Percentiles rank a stretch among this genome's conserved stretches.
phyloP scores from a whole-genome alignment of 192 early-diverging fungal genomes.

The Backusella sp. region DNA sequence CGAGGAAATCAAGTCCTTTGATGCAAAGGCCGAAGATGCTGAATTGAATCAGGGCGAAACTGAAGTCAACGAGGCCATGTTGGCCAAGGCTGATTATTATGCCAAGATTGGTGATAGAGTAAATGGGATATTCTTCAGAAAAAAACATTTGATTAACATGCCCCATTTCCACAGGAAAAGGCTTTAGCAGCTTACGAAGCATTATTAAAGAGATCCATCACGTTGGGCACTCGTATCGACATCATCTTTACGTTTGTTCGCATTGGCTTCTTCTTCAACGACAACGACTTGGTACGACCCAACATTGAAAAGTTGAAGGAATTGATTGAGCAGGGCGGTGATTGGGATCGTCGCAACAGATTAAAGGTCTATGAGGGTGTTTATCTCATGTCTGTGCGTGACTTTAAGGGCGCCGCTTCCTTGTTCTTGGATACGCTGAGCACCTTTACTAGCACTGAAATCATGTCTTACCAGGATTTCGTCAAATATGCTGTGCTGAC shows the following conservation, averaged over 20 bases:
- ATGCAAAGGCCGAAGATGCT: constrained; percentile 86
- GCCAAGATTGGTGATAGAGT: constrained; percentile 95
- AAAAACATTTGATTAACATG: no score
- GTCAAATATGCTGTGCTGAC: constrained; percentile 91
- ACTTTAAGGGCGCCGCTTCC: constrained; percentile 91
- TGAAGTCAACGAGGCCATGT: constrained; percentile 82
- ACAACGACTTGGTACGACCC: constrained; percentile 71
- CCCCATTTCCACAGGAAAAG: background rate
- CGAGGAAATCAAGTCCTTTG: constrained; percentile 73
- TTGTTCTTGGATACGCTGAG: constrained; percentile 93
- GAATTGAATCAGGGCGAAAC: constrained; percentile 93
- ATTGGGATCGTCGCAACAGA: constrained; percentile 99
- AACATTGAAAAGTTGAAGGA: constrained; percentile 81
- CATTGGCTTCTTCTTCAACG: constrained; percentile 92
- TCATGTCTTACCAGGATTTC: constrained; percentile 98
- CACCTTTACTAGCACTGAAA: constrained; percentile 94
- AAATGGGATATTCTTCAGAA: background rate
- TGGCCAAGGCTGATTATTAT: constrained; percentile 87
- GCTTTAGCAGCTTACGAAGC: constrained; percentile 81
- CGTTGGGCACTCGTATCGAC: constrained; percentile 92
- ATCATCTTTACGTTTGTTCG: constrained; percentile 90
- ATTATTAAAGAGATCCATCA: constrained; percentile 85
- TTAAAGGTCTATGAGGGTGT: constrained; percentile 96
- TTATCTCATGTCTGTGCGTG: constrained; percentile 88
- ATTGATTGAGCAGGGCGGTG: constrained; percentile 97